Percentiles rank a stretch among this genome's conserved stretches.
phyloP scores from a whole-genome alignment of 1,284 basidiomycete genomes.

The Sanghuangporus sanghuang region DNA sequence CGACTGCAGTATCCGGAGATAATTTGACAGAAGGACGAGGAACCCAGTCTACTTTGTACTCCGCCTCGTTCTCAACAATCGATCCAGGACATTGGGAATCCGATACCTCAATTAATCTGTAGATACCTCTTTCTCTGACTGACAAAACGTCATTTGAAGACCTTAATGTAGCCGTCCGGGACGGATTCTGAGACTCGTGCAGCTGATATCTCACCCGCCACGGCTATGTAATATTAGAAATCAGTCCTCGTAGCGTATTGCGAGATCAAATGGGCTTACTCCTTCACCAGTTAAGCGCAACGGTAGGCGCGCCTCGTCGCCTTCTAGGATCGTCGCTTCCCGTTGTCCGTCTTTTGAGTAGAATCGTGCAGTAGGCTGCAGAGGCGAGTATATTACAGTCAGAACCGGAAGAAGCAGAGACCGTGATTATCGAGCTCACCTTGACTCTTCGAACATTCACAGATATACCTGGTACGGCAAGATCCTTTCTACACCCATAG shows the following conservation, averaged over 20 bases:
- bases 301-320: conserved; percentile 68
- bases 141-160: conserved; percentile 69
- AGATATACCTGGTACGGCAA: conserved; percentile 76
- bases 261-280: conserved; percentile 41
- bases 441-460: conserved; percentile 86
- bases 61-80: conserved; percentile 54
- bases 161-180: conserved; percentile 43
- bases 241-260: neutral
- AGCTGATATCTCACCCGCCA: conserved; percentile 79
- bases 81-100: conserved; percentile 84
- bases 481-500: conserved; percentile 78
- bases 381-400: neutral
- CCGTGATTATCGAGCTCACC: conserved; percentile 35
- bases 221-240: conserved; percentile 45
- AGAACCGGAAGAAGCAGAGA: conserved; percentile 1
- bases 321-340: conserved; percentile 69
- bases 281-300: conserved; percentile 83
- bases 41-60: conserved; percentile 72
- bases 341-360: conserved; percentile 58
- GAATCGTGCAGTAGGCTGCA: conserved; percentile 82
- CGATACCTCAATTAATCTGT: conserved; percentile 68
- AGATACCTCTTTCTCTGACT: conserved; percentile 69
- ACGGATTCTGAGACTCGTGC: conserved; percentile 41
- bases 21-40: conserved; percentile 65
- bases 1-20: conserved; percentile 48